Base-by-base conservation (phyloP, 345 rosid species). In the Stellera chamaejasme region DNA sequence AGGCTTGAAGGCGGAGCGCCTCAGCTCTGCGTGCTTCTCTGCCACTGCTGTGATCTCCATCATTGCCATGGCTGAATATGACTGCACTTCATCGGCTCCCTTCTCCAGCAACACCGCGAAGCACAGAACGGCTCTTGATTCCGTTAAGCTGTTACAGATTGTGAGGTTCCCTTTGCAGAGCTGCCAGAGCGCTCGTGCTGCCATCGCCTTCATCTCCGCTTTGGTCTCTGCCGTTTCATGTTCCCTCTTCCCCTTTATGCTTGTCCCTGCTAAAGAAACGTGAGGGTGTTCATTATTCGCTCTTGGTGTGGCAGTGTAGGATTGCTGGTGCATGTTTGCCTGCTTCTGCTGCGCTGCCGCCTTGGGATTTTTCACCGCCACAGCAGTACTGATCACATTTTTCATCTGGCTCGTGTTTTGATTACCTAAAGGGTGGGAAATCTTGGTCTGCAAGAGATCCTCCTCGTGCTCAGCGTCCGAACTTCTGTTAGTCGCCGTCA, bases 121-220 rank as follows among this genome's bases (percentile, higher is more conserved):
- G 64, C 89, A 84, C 25, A 82, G 61, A 10, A 87, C 72, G 7
- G 92, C 92, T 69, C 81, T 71, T 13, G 87, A 87, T 48, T 87
- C 96, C 10, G 89, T 87, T 58, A 87, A 80, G 74, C 64, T 73
- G 8, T 72, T 66, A 28, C 91, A 82, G 45, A 79, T 80, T 23
- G 69, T 50, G 15, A 82, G 66, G 27, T 84, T 83, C n/a, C 87
- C 88, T 67, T 69, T 80, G 26, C 83, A 61, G 52, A 83, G 85
- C 54, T 73, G 81, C 87, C 92, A 82, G 0, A 87, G 74, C 0
- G 89, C 96, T 56, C 78, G 72, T 8, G 92, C 89, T 2, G 89
- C 96, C 92, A 87, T 82, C 32, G 85, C 85, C 49, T 82, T 87
- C 89, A 87, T 84, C 62, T 77, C 69, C n/a, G 82, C 81, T 65